Base-by-base conservation (phyloP, 2,329 filamentous ascomycete genomes). In the Phoma sp. region DNA sequence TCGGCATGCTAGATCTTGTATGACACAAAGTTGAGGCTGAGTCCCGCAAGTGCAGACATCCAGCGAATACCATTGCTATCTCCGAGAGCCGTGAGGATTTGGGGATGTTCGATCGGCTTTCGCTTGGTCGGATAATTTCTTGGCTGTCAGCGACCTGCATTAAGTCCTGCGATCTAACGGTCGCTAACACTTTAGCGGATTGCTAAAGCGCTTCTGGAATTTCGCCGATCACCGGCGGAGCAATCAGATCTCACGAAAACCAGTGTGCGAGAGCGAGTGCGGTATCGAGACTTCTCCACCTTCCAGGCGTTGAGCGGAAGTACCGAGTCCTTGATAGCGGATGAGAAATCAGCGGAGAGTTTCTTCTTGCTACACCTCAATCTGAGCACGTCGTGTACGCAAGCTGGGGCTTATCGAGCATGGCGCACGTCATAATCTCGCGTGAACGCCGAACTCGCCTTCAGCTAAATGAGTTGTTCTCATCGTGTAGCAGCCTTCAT, bases 71-170 rank as follows among this genome's bases (percentile, higher is more conserved):
- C 39, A 29, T 32, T 33, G 42, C 18, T 52, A 46, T 46, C 34
- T 14, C 48, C 42, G 48, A 34, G 29, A 10, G 14, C 14, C 11
- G 28, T 14, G 3, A 34, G 28, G 34, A 40, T n/a, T 45, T 46
- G 40, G 18, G 34, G 37, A 29, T 21, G 5, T 25, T 17, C 9
- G 12, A n/a, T 11, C 25, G 10, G 11, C 12, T 28, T 25, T 12
- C n/a, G 23, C 12, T 30, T 10, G 12, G 23, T 43, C 11, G 17
- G 26, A 34, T 14, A 7, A 5, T 5, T 23, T 14, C 40, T 52
- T 52, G 48, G 42, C 34, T 21, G 48, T 52, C 48, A 52, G 40
- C 42, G 36, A 29, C 48, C 20, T 52, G 48, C 48, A 52, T 52
- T 52, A 52, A 52, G 1, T 34, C 48, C 48, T 37, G 12, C 2